Evolutionary conservation across 1,284 basidiomycete genomes (phyloP), one percentile per base, ranked within the genome.

Genomic region (Sphaerobolus stellatus): DNA sequence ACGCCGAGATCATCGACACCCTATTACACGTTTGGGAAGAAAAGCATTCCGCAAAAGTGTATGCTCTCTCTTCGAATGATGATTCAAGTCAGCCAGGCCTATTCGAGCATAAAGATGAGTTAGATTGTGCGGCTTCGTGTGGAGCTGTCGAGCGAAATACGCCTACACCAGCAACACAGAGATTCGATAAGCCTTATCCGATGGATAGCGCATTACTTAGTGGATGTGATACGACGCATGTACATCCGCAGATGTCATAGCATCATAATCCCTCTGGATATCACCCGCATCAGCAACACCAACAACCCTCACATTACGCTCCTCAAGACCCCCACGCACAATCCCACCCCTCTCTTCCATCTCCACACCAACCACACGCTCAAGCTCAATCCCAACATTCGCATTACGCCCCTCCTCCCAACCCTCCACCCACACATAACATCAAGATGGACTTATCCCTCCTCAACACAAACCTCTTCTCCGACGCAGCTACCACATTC

Each of bases 1-100:
- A 54, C 33, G 52, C 43, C 14, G 52, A 49, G 29, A 43, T 54
- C 16, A 20, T 54, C 2, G 52, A 54, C 18, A 46, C 52, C 20
- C 34, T 54, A 1, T 29, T 54, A 22, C 30, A 46, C 5, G 31
- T 54, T 38, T 54, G 52, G 52, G 47, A 48, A 11, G 47, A 54
- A 45, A 54, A 54, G 28, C 41, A 18, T 14, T 20, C 20, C 11
- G 22, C 28, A 22, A 43, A 22, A 27, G 28, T 27, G 41, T 20
- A 20, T 14, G 20, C 13, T n/a, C n/a, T n/a, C n/a, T n/a, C n/a
- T n/a, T n/a, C n/a, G n/a, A n/a, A n/a, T n/a, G n/a, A n/a, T n/a
- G n/a, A n/a, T n/a, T n/a, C n/a, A n/a, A n/a, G n/a, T n/a, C n/a
- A n/a, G n/a, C n/a, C n/a, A n/a, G n/a, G n/a, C n/a, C n/a, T n/a